These are phyloP conservation scores for Alternaria sp. DNA, from an alignment of 2,329 filamentous ascomycete species.

Conservation along the genomic window DNA sequence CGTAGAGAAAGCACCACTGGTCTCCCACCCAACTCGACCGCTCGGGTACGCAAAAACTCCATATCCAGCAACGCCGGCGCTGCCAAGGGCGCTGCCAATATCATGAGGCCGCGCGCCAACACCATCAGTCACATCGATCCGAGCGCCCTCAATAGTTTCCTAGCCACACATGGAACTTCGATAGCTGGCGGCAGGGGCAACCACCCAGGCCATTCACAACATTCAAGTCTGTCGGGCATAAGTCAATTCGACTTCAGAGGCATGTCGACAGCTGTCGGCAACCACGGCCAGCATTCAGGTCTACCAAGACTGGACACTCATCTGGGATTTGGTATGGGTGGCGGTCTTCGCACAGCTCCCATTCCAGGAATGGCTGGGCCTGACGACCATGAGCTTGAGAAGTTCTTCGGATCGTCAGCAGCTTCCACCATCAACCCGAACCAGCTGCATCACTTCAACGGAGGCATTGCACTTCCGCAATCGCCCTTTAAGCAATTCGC, in stretches of 20 bases:
- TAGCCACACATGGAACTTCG: slow-evolving; percentile 65
- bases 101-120: slow-evolving; percentile 89
- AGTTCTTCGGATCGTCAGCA: slow-evolving; percentile 68
- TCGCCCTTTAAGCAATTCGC: slow-evolving; percentile 57
- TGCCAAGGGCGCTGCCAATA: slow-evolving; percentile 60
- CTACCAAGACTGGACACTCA: slow-evolving; percentile 87
- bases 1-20: slow-evolving; percentile 87
- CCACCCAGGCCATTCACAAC: slow-evolving; percentile 69
- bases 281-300: slow-evolving; percentile 72
- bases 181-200: slow-evolving; percentile 60
- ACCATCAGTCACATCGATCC: slow-evolving; percentile 95
- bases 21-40: slow-evolving; percentile 71
- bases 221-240: slow-evolving; percentile 77
- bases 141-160: slow-evolving; percentile 73
- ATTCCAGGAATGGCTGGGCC: slow-evolving; percentile 57
- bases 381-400: slow-evolving; percentile 74
- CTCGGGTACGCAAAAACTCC: slow-evolving; percentile 90
- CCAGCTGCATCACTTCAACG: slow-evolving; percentile 85
- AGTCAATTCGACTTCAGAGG: slow-evolving; percentile 72
- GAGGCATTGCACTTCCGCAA: slow-evolving; percentile 70
- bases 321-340: slow-evolving; percentile 71
- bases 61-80: slow-evolving; percentile 69
- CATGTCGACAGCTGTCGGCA: slow-evolving; percentile 74
- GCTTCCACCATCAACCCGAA: slow-evolving; percentile 71
- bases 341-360: slow-evolving; percentile 79